These are phyloP conservation scores for Xylaria longipes DNA, from an alignment of 495 filamentous ascomycete species.

Conservation along the genomic window DNA sequence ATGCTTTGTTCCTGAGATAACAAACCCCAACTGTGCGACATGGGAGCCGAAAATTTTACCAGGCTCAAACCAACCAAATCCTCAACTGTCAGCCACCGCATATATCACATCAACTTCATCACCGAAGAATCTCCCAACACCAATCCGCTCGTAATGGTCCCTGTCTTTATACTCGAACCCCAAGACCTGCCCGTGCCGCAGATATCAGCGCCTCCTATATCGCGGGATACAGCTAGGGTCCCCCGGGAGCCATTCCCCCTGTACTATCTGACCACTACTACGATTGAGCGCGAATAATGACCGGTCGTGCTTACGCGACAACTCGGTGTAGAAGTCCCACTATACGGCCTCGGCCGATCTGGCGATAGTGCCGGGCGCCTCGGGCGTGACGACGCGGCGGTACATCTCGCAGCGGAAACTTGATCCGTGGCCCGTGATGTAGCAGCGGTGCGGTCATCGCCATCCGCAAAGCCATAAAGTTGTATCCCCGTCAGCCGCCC, in stretches of 20 bases:
- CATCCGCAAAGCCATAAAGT: not conserved
- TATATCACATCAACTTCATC: slow-evolving; percentile 9
- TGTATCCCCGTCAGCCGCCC: not conserved
- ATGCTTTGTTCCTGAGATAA: not conserved
- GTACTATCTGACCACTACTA: not conserved
- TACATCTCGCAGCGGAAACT: not conserved
- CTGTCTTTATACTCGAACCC: not conserved
- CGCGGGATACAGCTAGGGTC: not conserved
- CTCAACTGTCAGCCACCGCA: slow-evolving; percentile 8
- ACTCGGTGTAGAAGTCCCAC: not conserved
- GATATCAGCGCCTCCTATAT: not conserved
- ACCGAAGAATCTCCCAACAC: not conserved
- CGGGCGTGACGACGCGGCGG: not conserved
- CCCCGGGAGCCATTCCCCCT: not conserved
- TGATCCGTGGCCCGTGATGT: not conserved
- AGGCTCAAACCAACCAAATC: not conserved
- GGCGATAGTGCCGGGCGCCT: not conserved
- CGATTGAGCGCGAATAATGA: not conserved
- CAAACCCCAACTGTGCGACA: not conserved
- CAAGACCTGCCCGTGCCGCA: slow-evolving; percentile 5
- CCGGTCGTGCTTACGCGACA: not conserved
- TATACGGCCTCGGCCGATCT: not conserved
- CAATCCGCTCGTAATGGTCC: slow-evolving; percentile 9
- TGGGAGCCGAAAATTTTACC: not conserved
- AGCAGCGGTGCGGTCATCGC: not conserved